phyloP scores from a whole-genome alignment of 2,329 filamentous ascomycete species.

The Emydomyces testavorans region DNA sequence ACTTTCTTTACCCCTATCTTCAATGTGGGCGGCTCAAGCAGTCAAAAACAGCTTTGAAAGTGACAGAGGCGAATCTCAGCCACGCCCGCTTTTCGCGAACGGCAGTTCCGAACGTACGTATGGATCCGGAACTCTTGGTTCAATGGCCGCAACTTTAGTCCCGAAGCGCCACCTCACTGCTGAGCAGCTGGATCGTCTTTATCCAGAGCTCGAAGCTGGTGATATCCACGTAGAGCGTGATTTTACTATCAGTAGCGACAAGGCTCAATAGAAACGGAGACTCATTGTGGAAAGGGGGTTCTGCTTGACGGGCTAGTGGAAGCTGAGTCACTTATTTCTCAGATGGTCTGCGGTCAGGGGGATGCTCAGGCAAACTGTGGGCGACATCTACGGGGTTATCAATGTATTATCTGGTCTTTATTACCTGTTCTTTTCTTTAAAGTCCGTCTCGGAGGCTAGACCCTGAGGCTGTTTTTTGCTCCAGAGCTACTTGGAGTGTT shows the following conservation, averaged over 20 bases:
- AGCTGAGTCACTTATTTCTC: no score
- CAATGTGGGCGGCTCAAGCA: conserved; percentile 49
- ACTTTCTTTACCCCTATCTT: conserved; percentile 54
- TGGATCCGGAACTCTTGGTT: conserved; percentile 1
- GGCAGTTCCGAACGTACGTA: background rate
- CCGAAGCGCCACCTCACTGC: background rate
- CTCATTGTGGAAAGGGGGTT: background rate
- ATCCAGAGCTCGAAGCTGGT: conserved; percentile 14
- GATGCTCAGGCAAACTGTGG: no score
- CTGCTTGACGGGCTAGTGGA: no score
- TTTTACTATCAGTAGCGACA: conserved; percentile 14
- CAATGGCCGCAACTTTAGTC: conserved; percentile 6
- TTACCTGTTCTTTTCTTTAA: background rate
- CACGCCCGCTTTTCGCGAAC: conserved; percentile 8
- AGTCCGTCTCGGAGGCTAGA: no score
- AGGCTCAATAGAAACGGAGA: background rate
- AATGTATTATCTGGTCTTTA: background rate
- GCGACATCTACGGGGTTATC: no score
- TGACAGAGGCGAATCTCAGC: background rate
- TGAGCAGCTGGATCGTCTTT: conserved; percentile 15
- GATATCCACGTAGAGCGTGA: conserved; percentile 15
- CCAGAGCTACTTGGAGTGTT: no score
- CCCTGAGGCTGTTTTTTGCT: no score
- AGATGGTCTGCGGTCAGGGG: no score
- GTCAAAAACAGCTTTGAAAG: conserved; percentile 19